phyloP scores from a whole-genome alignment of 345 rosid genomes.

The Eucalyptus pauciflora region DNA sequence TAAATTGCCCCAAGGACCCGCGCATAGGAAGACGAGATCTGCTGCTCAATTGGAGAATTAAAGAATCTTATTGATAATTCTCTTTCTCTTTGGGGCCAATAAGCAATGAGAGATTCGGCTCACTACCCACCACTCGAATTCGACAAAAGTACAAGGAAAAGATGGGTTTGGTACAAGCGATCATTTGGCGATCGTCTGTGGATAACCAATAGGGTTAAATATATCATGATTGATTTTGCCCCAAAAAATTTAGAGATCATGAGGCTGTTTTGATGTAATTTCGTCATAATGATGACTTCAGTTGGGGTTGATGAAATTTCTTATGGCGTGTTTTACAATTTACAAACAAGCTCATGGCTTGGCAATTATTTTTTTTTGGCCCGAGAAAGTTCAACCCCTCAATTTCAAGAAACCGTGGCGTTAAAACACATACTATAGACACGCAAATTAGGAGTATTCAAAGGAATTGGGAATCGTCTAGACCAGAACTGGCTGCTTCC shows the following conservation, averaged over 20 bases:
- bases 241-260: not conserved
- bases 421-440: too few species aligned
- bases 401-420: not conserved
- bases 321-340: not conserved
- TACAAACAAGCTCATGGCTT: not conserved
- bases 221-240: not conserved
- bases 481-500: fast-evolving
- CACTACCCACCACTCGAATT: not conserved
- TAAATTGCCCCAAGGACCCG: not conserved
- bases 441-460: too few species aligned
- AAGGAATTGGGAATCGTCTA: fast-evolving
- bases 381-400: not conserved
- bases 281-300: not conserved
- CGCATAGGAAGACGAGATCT: not conserved
- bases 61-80: not conserved
- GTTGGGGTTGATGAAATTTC: not conserved
- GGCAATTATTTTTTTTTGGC: not conserved
- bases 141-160: not conserved
- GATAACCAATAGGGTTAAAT: not conserved
- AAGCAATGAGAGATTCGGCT: not conserved
- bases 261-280: not conserved
- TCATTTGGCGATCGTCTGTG: not conserved
- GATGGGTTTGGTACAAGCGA: not conserved
- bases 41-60: not conserved
- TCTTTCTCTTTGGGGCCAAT: not conserved